Percentiles rank a stretch among this genome's conserved stretches.
These are phyloP conservation scores for Aureobasidium sp. DNA, from an alignment of 2,329 filamentous ascomycete species.

Conservation along the genomic window DNA sequence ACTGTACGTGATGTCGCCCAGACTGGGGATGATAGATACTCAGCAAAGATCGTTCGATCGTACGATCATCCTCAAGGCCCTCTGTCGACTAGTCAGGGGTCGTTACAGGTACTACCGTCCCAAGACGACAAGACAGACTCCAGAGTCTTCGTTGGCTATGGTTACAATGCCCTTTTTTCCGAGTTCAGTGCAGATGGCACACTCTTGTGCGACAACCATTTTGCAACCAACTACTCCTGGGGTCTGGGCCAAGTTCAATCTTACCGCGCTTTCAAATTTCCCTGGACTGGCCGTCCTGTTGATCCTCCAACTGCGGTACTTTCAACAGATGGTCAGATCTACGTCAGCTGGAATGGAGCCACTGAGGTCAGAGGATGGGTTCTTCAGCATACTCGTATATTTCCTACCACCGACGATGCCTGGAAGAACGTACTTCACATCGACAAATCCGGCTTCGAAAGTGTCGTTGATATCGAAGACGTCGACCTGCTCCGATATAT, in stretches of 20 bases:
- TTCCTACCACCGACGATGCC: background rate
- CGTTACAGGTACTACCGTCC: conserved; percentile 19
- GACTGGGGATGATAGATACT: conserved; percentile 16
- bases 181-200: conserved; percentile 21
- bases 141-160: conserved; percentile 22
- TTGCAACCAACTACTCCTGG: conserved; percentile 21
- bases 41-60: conserved; percentile 23
- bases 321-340: conserved; percentile 11
- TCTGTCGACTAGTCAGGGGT: conserved; percentile 22
- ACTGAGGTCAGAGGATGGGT: conserved; percentile 21
- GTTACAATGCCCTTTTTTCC: conserved; percentile 23
- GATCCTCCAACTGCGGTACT: conserved; percentile 15
- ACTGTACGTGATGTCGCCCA: background rate
- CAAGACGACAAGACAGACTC: conserved; percentile 10
- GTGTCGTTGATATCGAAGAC: conserved; percentile 14
- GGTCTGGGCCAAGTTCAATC: conserved; percentile 23
- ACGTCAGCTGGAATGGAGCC: conserved; percentile 25
- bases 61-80: conserved; percentile 22
- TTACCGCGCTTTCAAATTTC: conserved; percentile 23
- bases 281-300: conserved; percentile 21
- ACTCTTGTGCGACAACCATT: conserved; percentile 23
- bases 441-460: conserved; percentile 20
- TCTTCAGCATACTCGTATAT: conserved; percentile 16
- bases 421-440: conserved; percentile 18
- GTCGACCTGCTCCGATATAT: conserved; percentile 9